Evolutionary conservation across 2,329 filamentous ascomycete species (phyloP).

Genomic region (Onygena corvina): DNA sequence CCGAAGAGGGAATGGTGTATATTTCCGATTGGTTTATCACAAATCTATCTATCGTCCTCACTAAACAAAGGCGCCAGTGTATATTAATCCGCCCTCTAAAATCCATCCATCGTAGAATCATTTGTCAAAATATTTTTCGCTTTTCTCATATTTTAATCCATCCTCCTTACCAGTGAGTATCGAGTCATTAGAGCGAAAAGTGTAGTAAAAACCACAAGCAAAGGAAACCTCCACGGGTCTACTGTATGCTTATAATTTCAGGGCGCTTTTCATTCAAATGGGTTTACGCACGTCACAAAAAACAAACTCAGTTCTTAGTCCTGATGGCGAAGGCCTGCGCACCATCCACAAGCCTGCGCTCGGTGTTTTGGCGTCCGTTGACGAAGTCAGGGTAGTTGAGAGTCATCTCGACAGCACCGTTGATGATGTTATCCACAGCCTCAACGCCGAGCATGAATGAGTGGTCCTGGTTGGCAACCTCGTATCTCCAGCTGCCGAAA

Average conservation of each 20-base stretch:
- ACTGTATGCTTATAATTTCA: too few relatives aligned
- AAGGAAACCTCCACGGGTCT: not conserved
- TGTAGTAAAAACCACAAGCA: not conserved
- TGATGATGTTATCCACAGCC: slow-evolving; percentile 80
- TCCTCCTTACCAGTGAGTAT: not conserved
- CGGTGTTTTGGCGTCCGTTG: slow-evolving; percentile 55
- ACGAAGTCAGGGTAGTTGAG: slow-evolving; percentile 96
- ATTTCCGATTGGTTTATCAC: not conserved
- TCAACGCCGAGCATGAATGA: slow-evolving; percentile 96
- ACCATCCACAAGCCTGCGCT: slow-evolving; percentile 48
- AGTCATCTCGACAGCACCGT: slow-evolving; percentile 78
- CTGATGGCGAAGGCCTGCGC: slow-evolving; percentile 11
- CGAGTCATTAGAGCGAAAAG: too few relatives aligned
- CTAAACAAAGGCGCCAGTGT: not conserved
- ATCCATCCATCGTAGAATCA: not conserved
- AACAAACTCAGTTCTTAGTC: not conserved
- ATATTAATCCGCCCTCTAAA: not conserved
- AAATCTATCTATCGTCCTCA: not conserved
- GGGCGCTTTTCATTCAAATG: too few relatives aligned
- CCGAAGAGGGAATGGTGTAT: not conserved
- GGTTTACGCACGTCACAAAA: too few relatives aligned
- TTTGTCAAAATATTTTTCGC: not conserved
- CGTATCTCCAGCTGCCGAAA: slow-evolving; percentile 97
- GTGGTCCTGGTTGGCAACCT: slow-evolving; percentile 94
- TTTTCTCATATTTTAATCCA: not conserved